phyloP scores from a whole-genome alignment of 1,139 yeast genomes.

The Blastobotrys petasosporus region DNA sequence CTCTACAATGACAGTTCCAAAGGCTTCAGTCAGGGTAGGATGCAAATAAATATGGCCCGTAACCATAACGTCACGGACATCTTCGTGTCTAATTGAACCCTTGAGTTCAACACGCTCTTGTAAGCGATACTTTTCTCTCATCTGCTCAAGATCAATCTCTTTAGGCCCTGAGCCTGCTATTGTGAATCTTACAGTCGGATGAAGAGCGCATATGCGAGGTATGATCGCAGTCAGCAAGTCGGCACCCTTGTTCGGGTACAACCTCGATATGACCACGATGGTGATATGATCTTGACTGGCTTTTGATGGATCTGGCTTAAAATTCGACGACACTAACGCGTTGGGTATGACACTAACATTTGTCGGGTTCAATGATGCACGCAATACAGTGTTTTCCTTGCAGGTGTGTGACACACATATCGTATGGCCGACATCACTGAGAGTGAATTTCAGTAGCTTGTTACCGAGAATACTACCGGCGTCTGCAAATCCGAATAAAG shows the following conservation, averaged over 20 bases:
- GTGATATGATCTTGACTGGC: conserved; percentile 45
- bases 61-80: conserved; percentile 88
- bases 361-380: conserved; percentile 77
- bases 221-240: conserved; percentile 80
- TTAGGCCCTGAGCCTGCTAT: conserved; percentile 98
- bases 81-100: conserved; percentile 88
- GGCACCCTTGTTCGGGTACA: conserved; percentile 96
- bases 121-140: conserved; percentile 79
- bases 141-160: conserved; percentile 87
- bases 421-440: conserved; percentile 84
- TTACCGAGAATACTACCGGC: conserved; percentile 80
- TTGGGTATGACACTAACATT: conserved; percentile 89
- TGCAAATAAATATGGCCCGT: conserved; percentile 92
- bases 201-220: conserved; percentile 67
- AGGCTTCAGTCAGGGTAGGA: conserved; percentile 93
- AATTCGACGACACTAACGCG: conserved; percentile 84
- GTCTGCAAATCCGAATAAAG: conserved; percentile 89
- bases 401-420: conserved; percentile 96
- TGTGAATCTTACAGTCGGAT: conserved; percentile 64
- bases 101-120: conserved; percentile 83
- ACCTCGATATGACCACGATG: conserved; percentile 82
- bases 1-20: conserved; percentile 94
- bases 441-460: conserved; percentile 73
- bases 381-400: conserved; percentile 86
- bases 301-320: conserved; percentile 49